Conservation (phyloP, 2,329 filamentous ascomycete species). For the Trichophyton rubrum region DNA sequence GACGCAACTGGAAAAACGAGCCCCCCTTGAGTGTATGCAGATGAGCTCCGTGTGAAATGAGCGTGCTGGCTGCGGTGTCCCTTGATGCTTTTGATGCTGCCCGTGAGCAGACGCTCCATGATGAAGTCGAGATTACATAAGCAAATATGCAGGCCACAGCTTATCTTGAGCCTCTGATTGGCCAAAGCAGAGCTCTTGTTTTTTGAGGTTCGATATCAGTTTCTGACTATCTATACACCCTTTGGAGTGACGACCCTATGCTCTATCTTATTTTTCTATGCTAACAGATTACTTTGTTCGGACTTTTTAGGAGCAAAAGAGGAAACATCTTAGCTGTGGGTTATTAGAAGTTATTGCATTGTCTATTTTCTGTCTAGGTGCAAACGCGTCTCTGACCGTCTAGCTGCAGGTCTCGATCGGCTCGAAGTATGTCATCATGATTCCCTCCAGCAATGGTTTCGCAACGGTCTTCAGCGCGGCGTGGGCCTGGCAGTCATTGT, state of each 20-base stretch:
- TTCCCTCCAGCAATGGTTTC: conserved; percentile 14
- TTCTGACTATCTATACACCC: too few relatives aligned
- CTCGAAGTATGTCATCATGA: conserved; percentile 18
- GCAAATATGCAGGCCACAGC: not conserved
- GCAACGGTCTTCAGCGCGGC: conserved; percentile 24
- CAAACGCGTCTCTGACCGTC: not conserved
- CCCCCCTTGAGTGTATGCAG: not conserved
- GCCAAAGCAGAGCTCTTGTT: too few relatives aligned
- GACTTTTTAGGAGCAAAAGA: too few relatives aligned
- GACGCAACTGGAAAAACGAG: not conserved
- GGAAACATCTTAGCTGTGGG: too few relatives aligned
- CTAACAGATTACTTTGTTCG: too few relatives aligned
- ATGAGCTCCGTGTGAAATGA: not conserved
- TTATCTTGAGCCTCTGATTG: too few relatives aligned
- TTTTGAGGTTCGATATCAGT: too few relatives aligned
- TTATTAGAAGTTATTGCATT: not conserved
- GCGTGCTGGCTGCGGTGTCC: not conserved
- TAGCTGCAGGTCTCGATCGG: conserved; percentile 5
- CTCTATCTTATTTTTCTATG: too few relatives aligned
- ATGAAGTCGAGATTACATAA: not conserved
- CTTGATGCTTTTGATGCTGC: not conserved
- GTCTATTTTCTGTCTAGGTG: not conserved
- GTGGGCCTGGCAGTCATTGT: conserved; percentile 43
- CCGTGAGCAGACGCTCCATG: not conserved
- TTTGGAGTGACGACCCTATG: too few relatives aligned